Conservation (phyloP, 305 asterid species). For the Fraxinus paxiana region DNA sequence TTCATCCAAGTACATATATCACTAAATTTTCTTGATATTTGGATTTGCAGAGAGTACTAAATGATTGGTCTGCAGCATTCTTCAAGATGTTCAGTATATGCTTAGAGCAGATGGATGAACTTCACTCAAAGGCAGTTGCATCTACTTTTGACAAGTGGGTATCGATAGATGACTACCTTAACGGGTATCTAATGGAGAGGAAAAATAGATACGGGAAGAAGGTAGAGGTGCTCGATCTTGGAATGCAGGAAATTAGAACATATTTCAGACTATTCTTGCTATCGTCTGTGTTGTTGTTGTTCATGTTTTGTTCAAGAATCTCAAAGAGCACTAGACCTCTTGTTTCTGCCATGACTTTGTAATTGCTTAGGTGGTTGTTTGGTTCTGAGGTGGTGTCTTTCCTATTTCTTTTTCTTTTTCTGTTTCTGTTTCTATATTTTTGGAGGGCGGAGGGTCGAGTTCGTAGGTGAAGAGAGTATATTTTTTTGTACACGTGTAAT, state of each 20-base stretch:
- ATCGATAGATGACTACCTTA: conserved; percentile 81
- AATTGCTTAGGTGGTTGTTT: conserved; percentile 19
- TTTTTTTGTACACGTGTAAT: conserved; percentile 31
- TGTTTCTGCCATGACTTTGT: conserved; percentile 65
- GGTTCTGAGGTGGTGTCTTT: conserved; percentile 5
- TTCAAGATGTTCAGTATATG: conserved; percentile 70
- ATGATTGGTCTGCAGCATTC: conserved; percentile 90
- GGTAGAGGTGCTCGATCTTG: conserved; percentile 86
- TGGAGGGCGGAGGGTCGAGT: not conserved
- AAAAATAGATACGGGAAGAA: conserved; percentile 78
- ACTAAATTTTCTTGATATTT: conserved; percentile 11
- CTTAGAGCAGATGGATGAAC: conserved; percentile 61
- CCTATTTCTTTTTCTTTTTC: not conserved
- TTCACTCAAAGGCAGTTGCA: conserved; percentile 43
- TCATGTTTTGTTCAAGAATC: conserved; percentile 97
- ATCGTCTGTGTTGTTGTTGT: conserved; percentile 82
- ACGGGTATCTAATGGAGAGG: conserved; percentile 80
- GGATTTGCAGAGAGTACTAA: conserved; percentile 70
- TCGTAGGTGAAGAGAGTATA: not conserved
- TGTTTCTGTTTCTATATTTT: not conserved
- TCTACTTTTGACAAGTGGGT: conserved; percentile 61
- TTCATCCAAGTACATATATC: not conserved
- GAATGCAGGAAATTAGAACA: conserved; percentile 89
- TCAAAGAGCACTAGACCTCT: conserved; percentile 73
- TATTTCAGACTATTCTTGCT: conserved; percentile 83